Base-by-base conservation (phyloP, 2,329 filamentous ascomycete species). In the Calonectria pseudoturangicola region DNA sequence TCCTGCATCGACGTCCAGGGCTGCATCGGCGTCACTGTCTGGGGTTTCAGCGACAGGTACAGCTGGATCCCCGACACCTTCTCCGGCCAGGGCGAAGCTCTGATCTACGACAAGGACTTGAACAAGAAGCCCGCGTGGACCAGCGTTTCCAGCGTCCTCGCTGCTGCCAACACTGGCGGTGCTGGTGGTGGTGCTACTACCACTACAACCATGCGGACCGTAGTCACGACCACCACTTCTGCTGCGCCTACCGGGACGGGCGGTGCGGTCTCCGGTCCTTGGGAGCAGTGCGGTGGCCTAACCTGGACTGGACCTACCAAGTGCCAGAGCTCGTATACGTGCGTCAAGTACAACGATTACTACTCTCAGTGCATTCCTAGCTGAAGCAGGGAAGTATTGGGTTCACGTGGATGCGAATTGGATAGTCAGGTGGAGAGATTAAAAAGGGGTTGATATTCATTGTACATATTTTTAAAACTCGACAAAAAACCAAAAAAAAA, bases 11-110 rank as follows among this genome's bases (percentile, higher is more conserved):
- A 84, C 39, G 83, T 84, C 8, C 73, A 79, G 36, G 68, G 73
- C 54, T 88, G 87, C 71, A 83, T 88, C 12, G 87, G 86, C 28
- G 80, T 88, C 13, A 87, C 86, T 0, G 77, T 86, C 62, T 88
- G 86, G 86, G 85, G 85, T 73, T 83, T 85, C 70, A 83, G 81
- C 2, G 86, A 87, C 75, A 81, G 80, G 75, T 81, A 84, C 74
- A 81, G 77, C 74, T 85, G 83, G 83, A 77, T 87, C 8, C 84
- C 84, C 2, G 45, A 69, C 7, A 83, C 81, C 16, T 87, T 87
- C 67, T 76, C 78, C 6, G 86, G 86, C 0, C 75, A 81, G 15
- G 86, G 86, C 0, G 83, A 84, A 16, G 86, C 85, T 27, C 83
- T 85, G 33, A 76, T 87, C 25, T 87, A 80, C 70, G 83, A 85